These are phyloP conservation scores for Lizanozyma gosingica DNA, from an alignment of 1,139 yeast species.

Conservation along the genomic window DNA sequence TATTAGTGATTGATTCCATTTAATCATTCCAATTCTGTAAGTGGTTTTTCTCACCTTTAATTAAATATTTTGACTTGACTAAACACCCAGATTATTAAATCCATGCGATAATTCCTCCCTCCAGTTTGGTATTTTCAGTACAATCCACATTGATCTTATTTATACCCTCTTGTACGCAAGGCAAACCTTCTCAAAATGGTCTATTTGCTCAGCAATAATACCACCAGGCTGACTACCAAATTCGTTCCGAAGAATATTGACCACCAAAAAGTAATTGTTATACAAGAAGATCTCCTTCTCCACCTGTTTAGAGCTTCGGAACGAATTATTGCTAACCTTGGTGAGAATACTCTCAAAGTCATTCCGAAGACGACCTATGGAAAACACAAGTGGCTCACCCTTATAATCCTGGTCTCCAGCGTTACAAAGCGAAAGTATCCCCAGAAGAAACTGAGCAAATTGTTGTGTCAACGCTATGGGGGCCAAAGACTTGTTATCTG, in stretches of 20 bases:
- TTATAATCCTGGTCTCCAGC: background rate
- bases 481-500: constrained; percentile 40
- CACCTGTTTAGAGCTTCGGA: constrained; percentile 27
- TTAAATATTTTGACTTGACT: too few species aligned
- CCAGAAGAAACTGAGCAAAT: constrained; percentile 67
- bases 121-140: too few species aligned
- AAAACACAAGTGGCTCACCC: constrained; percentile 62
- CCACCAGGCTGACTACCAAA: background rate
- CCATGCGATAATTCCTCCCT: too few species aligned
- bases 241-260: constrained; percentile 10
- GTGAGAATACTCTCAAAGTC: constrained; percentile 77
- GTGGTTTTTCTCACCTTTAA: too few species aligned
- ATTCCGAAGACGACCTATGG: constrained; percentile 59
- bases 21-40: too few species aligned
- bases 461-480: constrained; percentile 60
- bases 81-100: too few species aligned
- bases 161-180: background rate
- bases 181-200: background rate
- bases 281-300: constrained; percentile 66
- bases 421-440: constrained; percentile 32
- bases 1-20: too few species aligned
- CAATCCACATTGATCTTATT: too few species aligned
- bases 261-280: constrained; percentile 60
- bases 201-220: background rate
- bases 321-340: constrained; percentile 43